Conservation (phyloP, 2,329 filamentous ascomycete genomes). For the Aaosphaeria pasadenensis region DNA sequence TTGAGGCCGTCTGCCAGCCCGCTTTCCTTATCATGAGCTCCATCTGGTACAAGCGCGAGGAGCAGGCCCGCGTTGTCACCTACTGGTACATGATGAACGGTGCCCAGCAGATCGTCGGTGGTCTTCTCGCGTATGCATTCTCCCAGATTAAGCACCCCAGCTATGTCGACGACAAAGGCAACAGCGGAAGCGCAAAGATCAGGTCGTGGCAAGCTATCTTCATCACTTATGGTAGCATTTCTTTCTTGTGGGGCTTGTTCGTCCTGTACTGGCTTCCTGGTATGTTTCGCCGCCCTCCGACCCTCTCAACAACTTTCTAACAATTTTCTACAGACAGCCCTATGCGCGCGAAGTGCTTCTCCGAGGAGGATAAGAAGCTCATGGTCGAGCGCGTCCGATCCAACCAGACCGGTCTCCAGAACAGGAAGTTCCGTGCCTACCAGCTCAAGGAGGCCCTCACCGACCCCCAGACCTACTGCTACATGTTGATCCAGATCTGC, state of each 20-base stretch:
- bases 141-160: constrained; percentile 30
- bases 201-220: constrained; percentile 64
- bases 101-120: constrained; percentile 68
- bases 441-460: constrained; percentile 57
- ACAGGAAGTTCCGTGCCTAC: constrained; percentile 50
- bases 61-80: constrained; percentile 64
- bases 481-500: constrained; percentile 64
- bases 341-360: constrained; percentile 69
- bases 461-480: constrained; percentile 59
- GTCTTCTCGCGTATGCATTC: constrained; percentile 60
- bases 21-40: constrained; percentile 64
- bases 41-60: constrained; percentile 70
- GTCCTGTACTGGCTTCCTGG: constrained; percentile 38
- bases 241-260: constrained; percentile 63
- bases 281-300: constrained; percentile 3
- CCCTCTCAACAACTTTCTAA: neutral
- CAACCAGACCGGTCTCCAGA: constrained; percentile 47
- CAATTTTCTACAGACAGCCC: constrained; percentile 52
- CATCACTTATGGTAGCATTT: constrained; percentile 62
- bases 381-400: constrained; percentile 46
- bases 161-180: neutral
- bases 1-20: constrained; percentile 68
- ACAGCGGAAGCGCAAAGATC: neutral
- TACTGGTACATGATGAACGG: constrained; percentile 79
- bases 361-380: constrained; percentile 62